These are phyloP conservation scores for Talaromyces sp. DNA, from an alignment of 2,329 filamentous ascomycete species.

Conservation along the genomic window DNA sequence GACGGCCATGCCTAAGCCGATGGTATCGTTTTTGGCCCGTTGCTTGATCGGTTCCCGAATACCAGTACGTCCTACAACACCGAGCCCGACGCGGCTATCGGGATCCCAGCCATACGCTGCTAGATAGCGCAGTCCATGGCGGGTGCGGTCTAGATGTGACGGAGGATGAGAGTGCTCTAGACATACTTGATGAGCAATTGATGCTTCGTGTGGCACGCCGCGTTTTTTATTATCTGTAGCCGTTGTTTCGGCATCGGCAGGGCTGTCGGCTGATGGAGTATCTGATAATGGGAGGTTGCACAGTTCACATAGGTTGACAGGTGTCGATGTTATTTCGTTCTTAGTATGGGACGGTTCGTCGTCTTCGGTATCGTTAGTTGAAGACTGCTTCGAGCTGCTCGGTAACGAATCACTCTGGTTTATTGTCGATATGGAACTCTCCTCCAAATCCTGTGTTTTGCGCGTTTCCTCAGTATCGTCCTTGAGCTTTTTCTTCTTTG, in stretches of 20 bases:
- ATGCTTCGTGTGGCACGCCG: conserved; percentile 41
- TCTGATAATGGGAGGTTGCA: conserved; percentile 50
- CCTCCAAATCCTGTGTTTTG: background rate
- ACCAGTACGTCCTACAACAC: conserved; percentile 61
- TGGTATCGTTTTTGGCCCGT: conserved; percentile 64
- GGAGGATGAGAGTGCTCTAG: conserved; percentile 54
- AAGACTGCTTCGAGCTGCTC: conserved; percentile 7
- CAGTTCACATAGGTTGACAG: conserved; percentile 43
- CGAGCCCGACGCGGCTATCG: conserved; percentile 63
- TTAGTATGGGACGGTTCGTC: background rate
- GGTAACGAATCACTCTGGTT: conserved; percentile 2
- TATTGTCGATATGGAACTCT: background rate
- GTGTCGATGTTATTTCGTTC: background rate
- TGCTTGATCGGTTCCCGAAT: conserved; percentile 71
- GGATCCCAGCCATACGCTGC: conserved; percentile 57
- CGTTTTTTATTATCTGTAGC: conserved; percentile 17
- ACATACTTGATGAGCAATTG: conserved; percentile 52
- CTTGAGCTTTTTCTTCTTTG: conserved; percentile 13
- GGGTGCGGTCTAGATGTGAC: conserved; percentile 52
- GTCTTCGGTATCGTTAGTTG: background rate
- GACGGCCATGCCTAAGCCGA: conserved; percentile 61
- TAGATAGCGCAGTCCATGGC: conserved; percentile 52
- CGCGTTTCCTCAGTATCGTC: conserved; percentile 11
- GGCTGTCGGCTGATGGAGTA: background rate
- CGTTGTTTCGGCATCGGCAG: background rate